Base-by-base conservation (phyloP, 1,284 basidiomycete species). In the Cryptococcus sp. region DNA sequence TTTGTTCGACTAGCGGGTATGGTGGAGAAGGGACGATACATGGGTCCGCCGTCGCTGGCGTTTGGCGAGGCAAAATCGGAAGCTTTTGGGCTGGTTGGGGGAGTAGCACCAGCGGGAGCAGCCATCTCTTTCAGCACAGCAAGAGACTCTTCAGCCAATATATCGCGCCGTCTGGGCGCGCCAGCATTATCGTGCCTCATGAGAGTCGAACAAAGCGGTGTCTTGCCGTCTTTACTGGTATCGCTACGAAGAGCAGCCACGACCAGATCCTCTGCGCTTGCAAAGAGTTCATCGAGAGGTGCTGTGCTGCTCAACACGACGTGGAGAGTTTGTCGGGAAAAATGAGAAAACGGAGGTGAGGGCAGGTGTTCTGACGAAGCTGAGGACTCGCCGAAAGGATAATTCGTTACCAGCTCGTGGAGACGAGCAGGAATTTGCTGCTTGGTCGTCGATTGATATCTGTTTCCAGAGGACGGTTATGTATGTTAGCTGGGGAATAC, bases 361-460 rank as follows among this genome's bases (percentile, higher is more conserved):
- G 71, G 66, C 8, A 68, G 64, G 38, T 63, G 65, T 35, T 66
- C 60, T 1, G 66, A 59, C 4, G 71, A 69, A 15, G 63, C 64
- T 7, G 60, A 58, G 3, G 64, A 56, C 50, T 63, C 65, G 49
- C 70, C 70, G 55, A 69, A 74, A 7, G 73, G 75, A 53, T 75
- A 77, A 11, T 63, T 57, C 10, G 70, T 58, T 22, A 75, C 69
- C 30, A 75, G 56, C 48, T 70, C 60, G 2, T 67, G 47, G 1
- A 77, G 65, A 8, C 70, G 61, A 20, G 62, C 67, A 4, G 75
- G 72, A 35, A 75, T 57, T 41, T 62, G 68, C 48, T 66, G 63
- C 35, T 61, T 65, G 6, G 64, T 69, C 15, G 64, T 69, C 15
- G 73, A 66, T 58, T 75, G 71, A 58, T 60, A 61, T 43, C 71